Evolutionary conservation across 2,329 filamentous ascomycete species (phyloP), one percentile per base, ranked within the genome.

Genomic region (Xylariaceae sp.): DNA sequence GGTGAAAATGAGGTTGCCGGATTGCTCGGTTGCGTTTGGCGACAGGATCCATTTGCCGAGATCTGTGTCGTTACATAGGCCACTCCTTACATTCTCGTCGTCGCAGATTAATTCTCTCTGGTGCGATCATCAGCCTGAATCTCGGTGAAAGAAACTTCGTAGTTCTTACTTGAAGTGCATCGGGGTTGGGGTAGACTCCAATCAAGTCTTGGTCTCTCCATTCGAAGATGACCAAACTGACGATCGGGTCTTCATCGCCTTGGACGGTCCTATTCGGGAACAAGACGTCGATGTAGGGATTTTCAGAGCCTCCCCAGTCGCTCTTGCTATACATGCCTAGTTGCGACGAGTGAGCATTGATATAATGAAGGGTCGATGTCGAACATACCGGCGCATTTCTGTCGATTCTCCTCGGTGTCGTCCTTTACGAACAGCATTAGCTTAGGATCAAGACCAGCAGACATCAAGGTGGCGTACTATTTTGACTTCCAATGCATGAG

Each of bases 291-390:
- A 98, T 96, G 77, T 91, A 96, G 19, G 93, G 93, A 66, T 97
- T 91, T 57, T 91, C 84, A 37, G 86, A 84, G 56, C 93, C 93
- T 66, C 91, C 91, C 93, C 93, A 98, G 48, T 89, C 83, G 69
- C 86, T 89, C 71, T 86, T 88, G 77, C 90, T 93, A 79, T 97
- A 98, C 93, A 98, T 97, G 77, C 93, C 91, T 79, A 81, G 79
- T 52, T 14, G 21, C 41, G 14, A 20, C 26, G 12, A 23, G 51
- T 70, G 21, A 67, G 58, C 32, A 58, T 54, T 44, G 60, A 44
- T 50, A 23, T 37, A 32, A 16, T 48, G 40, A 42, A 44, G 7
- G 6, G 29, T 37, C 14, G 12, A 10, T 44, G 50, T 37, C 46
- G 29, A 54, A 64, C 77, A 56, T 72, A 83, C 81, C 85, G 53